Percentiles rank a stretch among this genome's conserved stretches.
Conservation (phyloP, 768 basidiomycete species). For the Trametes gibbosa region DNA sequence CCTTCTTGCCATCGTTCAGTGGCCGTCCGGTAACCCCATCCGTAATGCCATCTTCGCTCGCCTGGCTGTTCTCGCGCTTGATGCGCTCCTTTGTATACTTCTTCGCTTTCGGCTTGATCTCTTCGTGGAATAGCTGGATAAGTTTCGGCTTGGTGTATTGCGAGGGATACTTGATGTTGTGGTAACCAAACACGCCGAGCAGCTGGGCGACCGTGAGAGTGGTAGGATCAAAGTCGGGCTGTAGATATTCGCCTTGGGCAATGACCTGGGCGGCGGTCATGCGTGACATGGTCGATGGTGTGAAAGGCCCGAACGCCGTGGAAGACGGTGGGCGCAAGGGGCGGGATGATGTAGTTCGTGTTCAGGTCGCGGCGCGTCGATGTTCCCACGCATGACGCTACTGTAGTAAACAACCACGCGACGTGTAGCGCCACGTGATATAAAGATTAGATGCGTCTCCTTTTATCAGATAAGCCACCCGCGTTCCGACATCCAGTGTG, state of each 20-base stretch:
- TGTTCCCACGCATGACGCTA: constrained; percentile 21
- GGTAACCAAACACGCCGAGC: constrained; percentile 72
- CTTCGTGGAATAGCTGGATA: constrained; percentile 72
- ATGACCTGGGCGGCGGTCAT: constrained; percentile 79
- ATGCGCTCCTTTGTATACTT: constrained; percentile 63
- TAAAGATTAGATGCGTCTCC: not conserved
- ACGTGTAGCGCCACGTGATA: constrained; percentile 14
- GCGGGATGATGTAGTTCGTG: constrained; percentile 20
- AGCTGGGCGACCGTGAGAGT: constrained; percentile 79
- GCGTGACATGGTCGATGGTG: constrained; percentile 55
- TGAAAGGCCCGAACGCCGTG: constrained; percentile 18
- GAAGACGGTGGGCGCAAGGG: constrained; percentile 10
- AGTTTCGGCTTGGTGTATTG: constrained; percentile 78
- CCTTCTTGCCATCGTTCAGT: constrained; percentile 48
- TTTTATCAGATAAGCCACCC: constrained; percentile 6
- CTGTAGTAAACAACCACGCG: constrained; percentile 19
- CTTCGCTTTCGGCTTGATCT: constrained; percentile 58
- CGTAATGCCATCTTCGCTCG: constrained; percentile 80
- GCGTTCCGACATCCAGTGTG: not conserved
- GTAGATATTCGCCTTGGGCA: constrained; percentile 71
- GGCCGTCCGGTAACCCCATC: constrained; percentile 82
- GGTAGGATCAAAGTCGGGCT: constrained; percentile 72
- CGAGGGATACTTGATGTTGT: constrained; percentile 70
- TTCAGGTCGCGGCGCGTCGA: constrained; percentile 24
- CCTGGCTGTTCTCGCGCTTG: constrained; percentile 63